phyloP scores from a whole-genome alignment of 163 green algal genomes.

The Volvox carteri region DNA sequence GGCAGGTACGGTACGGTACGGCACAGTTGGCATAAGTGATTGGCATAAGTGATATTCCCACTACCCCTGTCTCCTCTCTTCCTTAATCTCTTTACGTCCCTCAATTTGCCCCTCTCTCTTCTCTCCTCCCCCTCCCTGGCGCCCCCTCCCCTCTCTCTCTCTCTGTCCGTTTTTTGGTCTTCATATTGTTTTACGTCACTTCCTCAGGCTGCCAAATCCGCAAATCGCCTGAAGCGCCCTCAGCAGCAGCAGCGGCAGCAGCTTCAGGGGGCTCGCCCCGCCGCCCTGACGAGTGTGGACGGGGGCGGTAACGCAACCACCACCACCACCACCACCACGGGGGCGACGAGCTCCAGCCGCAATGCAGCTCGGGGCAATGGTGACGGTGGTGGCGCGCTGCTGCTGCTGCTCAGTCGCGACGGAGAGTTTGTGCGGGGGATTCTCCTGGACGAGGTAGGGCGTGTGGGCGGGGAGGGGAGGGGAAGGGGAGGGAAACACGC shows the following conservation, averaged over 20 bases:
- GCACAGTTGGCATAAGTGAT: no score
- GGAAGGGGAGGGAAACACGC: background rate
- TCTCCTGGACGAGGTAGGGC: constrained; percentile 87
- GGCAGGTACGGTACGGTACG: constrained; percentile 61
- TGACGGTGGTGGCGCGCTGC: constrained; percentile 63
- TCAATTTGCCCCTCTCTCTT: no score
- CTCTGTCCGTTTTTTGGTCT: no score
- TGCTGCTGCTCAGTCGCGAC: constrained; percentile 80
- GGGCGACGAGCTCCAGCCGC: background rate
- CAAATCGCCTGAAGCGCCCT: constrained; percentile 36
- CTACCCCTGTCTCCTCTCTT: no score
- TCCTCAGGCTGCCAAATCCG: constrained; percentile 41
- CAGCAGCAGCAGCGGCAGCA: constrained; percentile 34
- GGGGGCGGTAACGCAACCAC: background rate
- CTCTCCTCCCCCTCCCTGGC: no score
- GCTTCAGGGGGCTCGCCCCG: background rate
- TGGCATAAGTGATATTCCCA: no score
- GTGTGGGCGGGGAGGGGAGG: background rate
- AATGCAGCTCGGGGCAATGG: background rate
- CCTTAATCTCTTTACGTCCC: no score
- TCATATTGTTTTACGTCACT: no score
- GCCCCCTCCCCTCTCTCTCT: background rate
- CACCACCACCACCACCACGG: constrained; percentile 54
- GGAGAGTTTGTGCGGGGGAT: constrained; percentile 85
- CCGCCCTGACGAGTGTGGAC: background rate